A percentile compares a stretch with the other conserved stretches of the same genome.
Conservation (phyloP, 2,329 filamentous ascomycete species). For the Penicillium fuscoglaucum region DNA sequence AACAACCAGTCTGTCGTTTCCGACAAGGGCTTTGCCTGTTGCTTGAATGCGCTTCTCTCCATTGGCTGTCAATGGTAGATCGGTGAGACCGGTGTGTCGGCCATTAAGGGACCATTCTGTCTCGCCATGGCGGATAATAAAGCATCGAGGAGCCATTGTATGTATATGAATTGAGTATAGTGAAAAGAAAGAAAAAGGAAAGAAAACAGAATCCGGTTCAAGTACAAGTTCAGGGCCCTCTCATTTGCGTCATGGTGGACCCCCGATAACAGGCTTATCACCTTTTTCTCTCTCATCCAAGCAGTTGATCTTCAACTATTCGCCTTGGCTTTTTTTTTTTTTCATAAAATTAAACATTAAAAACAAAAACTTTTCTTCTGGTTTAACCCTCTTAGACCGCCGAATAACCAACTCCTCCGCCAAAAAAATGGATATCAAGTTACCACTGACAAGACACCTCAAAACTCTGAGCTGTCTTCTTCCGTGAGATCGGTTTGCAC, state of each 20-base stretch:
- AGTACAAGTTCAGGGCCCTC: background rate
- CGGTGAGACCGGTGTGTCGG: conserved; percentile 79
- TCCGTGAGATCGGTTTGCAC: background rate
- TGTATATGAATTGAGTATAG: background rate
- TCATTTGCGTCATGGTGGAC: conserved; percentile 9
- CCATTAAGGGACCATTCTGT: conserved; percentile 93
- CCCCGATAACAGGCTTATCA: conserved; percentile 11
- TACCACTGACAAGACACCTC: conserved; percentile 7
- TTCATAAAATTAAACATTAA: background rate
- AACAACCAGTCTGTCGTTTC: conserved; percentile 79
- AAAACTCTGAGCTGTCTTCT: conserved; percentile 10
- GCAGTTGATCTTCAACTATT: background rate
- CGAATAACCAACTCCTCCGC: too few relatives aligned
- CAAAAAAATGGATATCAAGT: background rate
- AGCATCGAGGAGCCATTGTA: conserved; percentile 66
- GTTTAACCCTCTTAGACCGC: background rate
- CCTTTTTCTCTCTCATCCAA: too few relatives aligned
- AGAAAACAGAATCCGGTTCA: conserved; percentile 5
- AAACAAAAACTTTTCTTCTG: background rate
- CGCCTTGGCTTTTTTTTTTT: too few relatives aligned
- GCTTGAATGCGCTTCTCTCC: conserved; percentile 74
- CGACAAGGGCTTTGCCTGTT: conserved; percentile 81
- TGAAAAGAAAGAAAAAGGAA: background rate
- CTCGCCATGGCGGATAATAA: conserved; percentile 86
- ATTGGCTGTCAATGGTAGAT: conserved; percentile 79